Conservation (phyloP, 306 rosid genomes). For the Senna siamea region DNA sequence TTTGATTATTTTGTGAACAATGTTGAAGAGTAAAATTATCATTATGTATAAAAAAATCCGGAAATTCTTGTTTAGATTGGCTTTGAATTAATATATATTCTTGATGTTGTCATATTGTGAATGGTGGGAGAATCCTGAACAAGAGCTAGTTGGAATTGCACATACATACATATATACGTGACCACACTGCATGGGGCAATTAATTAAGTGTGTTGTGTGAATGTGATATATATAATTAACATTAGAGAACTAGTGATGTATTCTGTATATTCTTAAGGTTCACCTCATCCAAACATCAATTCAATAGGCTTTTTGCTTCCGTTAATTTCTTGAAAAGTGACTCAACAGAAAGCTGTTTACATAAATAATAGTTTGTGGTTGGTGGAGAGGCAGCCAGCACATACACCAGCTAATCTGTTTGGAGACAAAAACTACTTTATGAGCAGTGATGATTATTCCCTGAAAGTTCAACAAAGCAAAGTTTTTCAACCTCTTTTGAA, state of each 20-base stretch:
- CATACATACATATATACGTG: too few relatives aligned
- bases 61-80: not conserved
- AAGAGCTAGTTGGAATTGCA: too few relatives aligned
- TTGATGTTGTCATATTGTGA: too few relatives aligned
- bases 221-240: not conserved
- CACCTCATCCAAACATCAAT: slow-evolving; percentile 9
- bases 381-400: slow-evolving; percentile 33
- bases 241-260: too few relatives aligned
- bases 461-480: slow-evolving; percentile 44
- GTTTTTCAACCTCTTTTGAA: slow-evolving; percentile 16
- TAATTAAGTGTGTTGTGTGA: not conserved
- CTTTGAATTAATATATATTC: too few relatives aligned
- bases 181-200: too few relatives aligned
- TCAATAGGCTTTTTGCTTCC: slow-evolving; percentile 19
- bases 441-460: slow-evolving; percentile 42
- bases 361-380: slow-evolving; percentile 5
- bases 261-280: not conserved
- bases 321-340: slow-evolving; percentile 41
- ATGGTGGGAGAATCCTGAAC: too few relatives aligned
- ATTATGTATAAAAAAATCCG: not conserved
- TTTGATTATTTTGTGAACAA: slow-evolving; percentile 2
- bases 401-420: too few relatives aligned
- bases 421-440: slow-evolving; percentile 32
- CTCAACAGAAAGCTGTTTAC: slow-evolving; percentile 19
- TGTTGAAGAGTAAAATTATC: not conserved